These are phyloP conservation scores for Auricularia sp. DNA, from an alignment of 768 basidiomycete species.

Conservation along the genomic window DNA sequence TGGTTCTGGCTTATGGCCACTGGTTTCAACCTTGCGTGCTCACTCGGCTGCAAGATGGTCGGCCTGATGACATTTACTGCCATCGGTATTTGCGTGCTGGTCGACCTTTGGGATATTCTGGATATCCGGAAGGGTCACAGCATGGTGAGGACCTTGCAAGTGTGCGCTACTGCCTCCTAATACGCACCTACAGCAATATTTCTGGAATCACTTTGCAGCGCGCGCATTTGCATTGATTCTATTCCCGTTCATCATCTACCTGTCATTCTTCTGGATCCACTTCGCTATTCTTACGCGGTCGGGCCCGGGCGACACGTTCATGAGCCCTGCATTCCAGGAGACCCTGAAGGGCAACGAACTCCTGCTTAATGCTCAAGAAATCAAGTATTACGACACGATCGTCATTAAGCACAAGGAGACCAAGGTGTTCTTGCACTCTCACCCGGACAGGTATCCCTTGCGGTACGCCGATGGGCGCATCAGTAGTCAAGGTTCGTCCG, in stretches of 20 bases:
- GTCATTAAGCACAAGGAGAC: conserved; percentile 87
- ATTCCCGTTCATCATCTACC: conserved; percentile 83
- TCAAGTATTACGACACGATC: conserved; percentile 85
- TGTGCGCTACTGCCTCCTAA: not conserved
- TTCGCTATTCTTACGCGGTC: conserved; percentile 80
- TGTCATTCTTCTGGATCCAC: conserved; percentile 94
- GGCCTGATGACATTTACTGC: conserved; percentile 84
- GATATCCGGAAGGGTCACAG: conserved; percentile 71
- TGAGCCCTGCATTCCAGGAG: conserved; percentile 98
- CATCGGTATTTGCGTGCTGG: conserved; percentile 82
- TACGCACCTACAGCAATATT: conserved; percentile 53
- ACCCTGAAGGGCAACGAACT: conserved; percentile 88
- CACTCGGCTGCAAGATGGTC: conserved; percentile 97
- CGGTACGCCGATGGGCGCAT: conserved; percentile 93
- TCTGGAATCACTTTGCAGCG: conserved; percentile 81
- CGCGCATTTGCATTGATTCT: conserved; percentile 77
- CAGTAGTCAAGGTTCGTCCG: conserved; percentile 68
- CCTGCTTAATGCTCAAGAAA: conserved; percentile 88
- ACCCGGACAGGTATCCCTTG: conserved; percentile 81
- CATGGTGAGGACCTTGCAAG: conserved; percentile 47
- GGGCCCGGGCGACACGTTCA: conserved; percentile 90
- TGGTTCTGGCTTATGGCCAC: conserved; percentile 91
- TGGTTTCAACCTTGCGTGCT: conserved; percentile 89
- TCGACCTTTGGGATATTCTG: conserved; percentile 91
- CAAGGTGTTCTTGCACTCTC: conserved; percentile 90